Percentiles rank a stretch among this genome's conserved stretches.
Evolutionary conservation across 768 basidiomycete genomes (phyloP).

Genomic region (Leccinum aurantiacum): DNA sequence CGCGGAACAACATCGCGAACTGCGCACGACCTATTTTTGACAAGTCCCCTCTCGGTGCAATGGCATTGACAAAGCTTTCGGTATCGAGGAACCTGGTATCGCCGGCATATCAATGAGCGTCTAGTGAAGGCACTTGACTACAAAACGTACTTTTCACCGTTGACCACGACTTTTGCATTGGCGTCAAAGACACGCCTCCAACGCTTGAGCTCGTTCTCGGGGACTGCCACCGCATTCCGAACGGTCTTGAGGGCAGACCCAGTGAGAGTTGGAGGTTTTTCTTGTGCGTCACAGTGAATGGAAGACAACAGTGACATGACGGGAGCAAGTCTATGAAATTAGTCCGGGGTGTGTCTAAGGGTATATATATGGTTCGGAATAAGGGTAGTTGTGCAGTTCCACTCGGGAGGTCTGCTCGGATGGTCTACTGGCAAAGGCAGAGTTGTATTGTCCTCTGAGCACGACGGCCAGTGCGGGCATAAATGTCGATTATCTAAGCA

Average conservation of each 20-base stretch:
- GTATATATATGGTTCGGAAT: slow-evolving; percentile 34
- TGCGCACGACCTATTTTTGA: slow-evolving; percentile 84
- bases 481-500: slow-evolving; percentile 33
- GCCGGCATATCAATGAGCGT: slow-evolving; percentile 6
- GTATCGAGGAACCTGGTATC: slow-evolving; percentile 74
- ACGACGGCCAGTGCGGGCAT: slow-evolving; percentile 30
- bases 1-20: slow-evolving; percentile 86
- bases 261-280: slow-evolving; percentile 41
- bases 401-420: slow-evolving; percentile 10
- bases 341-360: slow-evolving; percentile 32
- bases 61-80: slow-evolving; percentile 92
- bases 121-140: slow-evolving; percentile 20
- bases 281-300: slow-evolving; percentile 53
- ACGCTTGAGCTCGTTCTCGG: slow-evolving; percentile 81
- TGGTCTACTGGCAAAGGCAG: slow-evolving; percentile 7
- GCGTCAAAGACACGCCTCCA: slow-evolving; percentile 89
- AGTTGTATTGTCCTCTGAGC: slow-evolving; percentile 6
- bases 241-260: slow-evolving; percentile 62
- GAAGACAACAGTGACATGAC: slow-evolving; percentile 41
- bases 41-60: slow-evolving; percentile 84
- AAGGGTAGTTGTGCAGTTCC: slow-evolving; percentile 23
- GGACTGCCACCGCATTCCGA: slow-evolving; percentile 65
- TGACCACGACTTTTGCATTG: slow-evolving; percentile 68
- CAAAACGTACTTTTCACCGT: slow-evolving; percentile 76
- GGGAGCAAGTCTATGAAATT: slow-evolving; percentile 26